Evolutionary conservation across 164 flowering plant species (phyloP).

Genomic region (Malania oleifera): DNA sequence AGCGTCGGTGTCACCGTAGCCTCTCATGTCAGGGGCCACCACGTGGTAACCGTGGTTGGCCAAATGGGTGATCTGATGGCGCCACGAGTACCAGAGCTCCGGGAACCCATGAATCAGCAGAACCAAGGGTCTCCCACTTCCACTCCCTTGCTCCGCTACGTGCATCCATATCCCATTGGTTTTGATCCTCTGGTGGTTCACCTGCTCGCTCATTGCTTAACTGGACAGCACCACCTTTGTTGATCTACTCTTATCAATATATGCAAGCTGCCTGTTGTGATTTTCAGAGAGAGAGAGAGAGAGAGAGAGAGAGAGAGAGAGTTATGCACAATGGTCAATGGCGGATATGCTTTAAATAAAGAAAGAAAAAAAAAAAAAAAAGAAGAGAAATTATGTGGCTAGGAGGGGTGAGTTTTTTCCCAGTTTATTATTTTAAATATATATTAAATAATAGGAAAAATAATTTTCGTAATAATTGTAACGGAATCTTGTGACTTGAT

Average conservation of each 20-base stretch:
- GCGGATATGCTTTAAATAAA: too few species aligned
- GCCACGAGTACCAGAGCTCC: constrained; percentile 49
- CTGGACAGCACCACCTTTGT: not conserved
- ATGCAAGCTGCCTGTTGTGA: too few species aligned
- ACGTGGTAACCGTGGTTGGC: constrained; percentile 37
- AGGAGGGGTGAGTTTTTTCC: too few species aligned
- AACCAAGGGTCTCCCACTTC: constrained; percentile 40
- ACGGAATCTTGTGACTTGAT: too few species aligned
- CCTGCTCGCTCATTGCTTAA: constrained; percentile 2
- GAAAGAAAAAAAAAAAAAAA: too few species aligned
- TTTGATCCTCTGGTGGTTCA: constrained; percentile 25
- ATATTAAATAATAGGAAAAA: too few species aligned
- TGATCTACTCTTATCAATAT: too few species aligned
- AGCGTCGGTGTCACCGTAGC: constrained; percentile 45
- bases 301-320: too few species aligned
- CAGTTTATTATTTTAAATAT: too few species aligned
- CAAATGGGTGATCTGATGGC: constrained; percentile 36
- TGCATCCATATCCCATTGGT: constrained; percentile 46
- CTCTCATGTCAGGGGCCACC: constrained; percentile 53
- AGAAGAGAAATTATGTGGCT: too few species aligned
- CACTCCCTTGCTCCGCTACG: constrained; percentile 44
- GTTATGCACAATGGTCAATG: too few species aligned
- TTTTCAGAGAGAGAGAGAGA: not conserved
- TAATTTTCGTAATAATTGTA: too few species aligned
- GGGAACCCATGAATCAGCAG: constrained; percentile 55